Evolutionary conservation across 2,329 filamentous ascomycete genomes (phyloP).

Genomic region (Fusarium anguioides): DNA sequence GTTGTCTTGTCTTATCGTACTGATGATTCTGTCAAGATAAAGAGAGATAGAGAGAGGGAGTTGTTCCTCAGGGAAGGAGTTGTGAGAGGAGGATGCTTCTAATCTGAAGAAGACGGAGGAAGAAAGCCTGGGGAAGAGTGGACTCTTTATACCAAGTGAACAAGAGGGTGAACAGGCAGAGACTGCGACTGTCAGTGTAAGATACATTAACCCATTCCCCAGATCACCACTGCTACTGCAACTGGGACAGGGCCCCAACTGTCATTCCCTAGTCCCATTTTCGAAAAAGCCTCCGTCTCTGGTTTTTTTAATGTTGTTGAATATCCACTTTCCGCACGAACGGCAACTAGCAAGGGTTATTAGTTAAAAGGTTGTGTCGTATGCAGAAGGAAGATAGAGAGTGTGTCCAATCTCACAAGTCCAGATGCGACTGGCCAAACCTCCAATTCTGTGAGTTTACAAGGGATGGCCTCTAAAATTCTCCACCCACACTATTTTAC

Average conservation of each 20-base stretch:
- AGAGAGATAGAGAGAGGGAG: slow-evolving; percentile 1
- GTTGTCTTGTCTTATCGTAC: background rate
- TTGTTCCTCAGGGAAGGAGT: slow-evolving; percentile 24
- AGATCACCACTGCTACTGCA: slow-evolving; percentile 13
- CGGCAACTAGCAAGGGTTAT: slow-evolving; percentile 38
- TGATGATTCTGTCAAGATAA: background rate
- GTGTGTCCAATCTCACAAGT: slow-evolving; percentile 12
- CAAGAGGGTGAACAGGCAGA: background rate
- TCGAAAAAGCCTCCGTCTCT: slow-evolving; percentile 34
- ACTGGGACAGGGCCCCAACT: slow-evolving; percentile 7
- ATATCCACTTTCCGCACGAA: slow-evolving; percentile 34
- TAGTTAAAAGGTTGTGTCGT: slow-evolving; percentile 5
- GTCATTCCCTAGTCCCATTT: slow-evolving; percentile 21
- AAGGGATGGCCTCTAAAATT: background rate
- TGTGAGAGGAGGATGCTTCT: slow-evolving; percentile 40
- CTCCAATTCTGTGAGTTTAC: slow-evolving; percentile 8
- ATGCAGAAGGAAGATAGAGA: slow-evolving; percentile 16
- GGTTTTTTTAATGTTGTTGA: background rate
- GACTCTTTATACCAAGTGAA: slow-evolving; percentile 34
- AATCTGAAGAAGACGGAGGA: slow-evolving; percentile 32
- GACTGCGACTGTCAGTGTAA: background rate
- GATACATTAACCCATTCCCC: slow-evolving; percentile 13
- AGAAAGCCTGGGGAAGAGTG: slow-evolving; percentile 39
- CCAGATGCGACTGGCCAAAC: slow-evolving; percentile 8
- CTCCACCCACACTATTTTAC: slow-evolving; percentile 23